Conservation (phyloP, 2,329 filamentous ascomycete species). For the Talaromyces islandicus region DNA sequence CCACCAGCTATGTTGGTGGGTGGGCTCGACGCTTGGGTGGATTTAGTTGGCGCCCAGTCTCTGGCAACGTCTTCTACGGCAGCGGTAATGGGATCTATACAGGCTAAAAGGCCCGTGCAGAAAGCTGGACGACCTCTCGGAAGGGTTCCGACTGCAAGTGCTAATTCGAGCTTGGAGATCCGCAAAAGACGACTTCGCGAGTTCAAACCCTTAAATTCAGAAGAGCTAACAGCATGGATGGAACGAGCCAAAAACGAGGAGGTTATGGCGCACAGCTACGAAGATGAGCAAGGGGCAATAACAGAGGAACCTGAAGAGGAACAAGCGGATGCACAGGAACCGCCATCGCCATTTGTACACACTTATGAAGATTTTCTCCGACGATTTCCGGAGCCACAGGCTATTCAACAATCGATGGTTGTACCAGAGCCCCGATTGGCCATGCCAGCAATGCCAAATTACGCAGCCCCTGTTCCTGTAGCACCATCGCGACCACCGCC, state of each 20-base stretch:
- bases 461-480: slow-evolving; percentile 47
- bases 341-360: slow-evolving; percentile 53
- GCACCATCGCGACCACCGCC: slow-evolving; percentile 61
- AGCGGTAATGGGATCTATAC: slow-evolving; percentile 41
- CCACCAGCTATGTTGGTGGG: slow-evolving; percentile 73
- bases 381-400: slow-evolving; percentile 67
- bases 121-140: slow-evolving; percentile 45
- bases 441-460: slow-evolving; percentile 26
- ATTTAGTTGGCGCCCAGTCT: slow-evolving; percentile 68
- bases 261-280: slow-evolving; percentile 39
- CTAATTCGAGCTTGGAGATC: slow-evolving; percentile 48
- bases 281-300: slow-evolving; percentile 33
- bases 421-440: slow-evolving; percentile 29
- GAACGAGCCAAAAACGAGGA: slow-evolving; percentile 66
- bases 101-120: slow-evolving; percentile 27
- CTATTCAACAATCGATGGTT: slow-evolving; percentile 53
- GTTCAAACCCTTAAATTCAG: slow-evolving; percentile 67
- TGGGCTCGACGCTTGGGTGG: slow-evolving; percentile 79
- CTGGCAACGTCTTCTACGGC: slow-evolving; percentile 54
- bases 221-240: slow-evolving; percentile 77
- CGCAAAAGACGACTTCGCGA: slow-evolving; percentile 53
- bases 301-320: slow-evolving; percentile 34
- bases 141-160: slow-evolving; percentile 46
- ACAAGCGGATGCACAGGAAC: slow-evolving; percentile 39
- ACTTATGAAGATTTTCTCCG: slow-evolving; percentile 79